Evolutionary conservation across 805 yeast genomes (phyloP), one percentile per base, ranked within the genome.

Genomic region (Kockiozyma suomiensis): DNA sequence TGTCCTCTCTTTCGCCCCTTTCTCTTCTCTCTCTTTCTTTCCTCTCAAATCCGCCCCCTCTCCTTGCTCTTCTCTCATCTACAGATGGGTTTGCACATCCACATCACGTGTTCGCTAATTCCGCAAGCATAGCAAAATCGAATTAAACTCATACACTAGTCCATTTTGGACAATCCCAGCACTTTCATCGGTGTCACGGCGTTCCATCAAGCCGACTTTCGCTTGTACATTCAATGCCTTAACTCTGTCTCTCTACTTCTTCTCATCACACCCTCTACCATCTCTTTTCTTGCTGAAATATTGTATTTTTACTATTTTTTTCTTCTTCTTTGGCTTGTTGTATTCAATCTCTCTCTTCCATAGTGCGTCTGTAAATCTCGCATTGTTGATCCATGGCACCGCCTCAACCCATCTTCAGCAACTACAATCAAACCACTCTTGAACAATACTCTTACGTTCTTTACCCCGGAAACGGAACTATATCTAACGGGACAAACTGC

Each of bases 401-500:
- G 28, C 66, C 66, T 5, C 62, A 32, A 40, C 67, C 68, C 43
- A 62, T 65, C 25, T 50, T 53, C 54, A 33, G 57, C 37, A 64
- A 62, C 50, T 70, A 62, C 59, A 61, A 70, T 59, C 56, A 58
- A 40, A 54, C 62, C 19, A 56, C 61, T 23, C 67, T 70, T 42
- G 56, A 54, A 25, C 35, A 42, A 5, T 70, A 38, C 59, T 47
- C 56, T 40, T 68, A 68, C 53, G 51, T 59, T 19, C 51, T 70
- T 26, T 70, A 68, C 53, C 28, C 59, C 25, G 46, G 45, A 12
- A 70, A 70, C 56, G 73, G 73, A 12, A 70, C 73, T 1, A 41
- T 70, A 2, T 70, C 73, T 4, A 70, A 70, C 54, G 66, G 62
- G 21, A 42, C 73, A 15, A 45, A 66, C 46, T 70, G 73, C 58